Evolutionary conservation across 2,329 filamentous ascomycete species (phyloP).

Genomic region (Fusarium sp.): DNA sequence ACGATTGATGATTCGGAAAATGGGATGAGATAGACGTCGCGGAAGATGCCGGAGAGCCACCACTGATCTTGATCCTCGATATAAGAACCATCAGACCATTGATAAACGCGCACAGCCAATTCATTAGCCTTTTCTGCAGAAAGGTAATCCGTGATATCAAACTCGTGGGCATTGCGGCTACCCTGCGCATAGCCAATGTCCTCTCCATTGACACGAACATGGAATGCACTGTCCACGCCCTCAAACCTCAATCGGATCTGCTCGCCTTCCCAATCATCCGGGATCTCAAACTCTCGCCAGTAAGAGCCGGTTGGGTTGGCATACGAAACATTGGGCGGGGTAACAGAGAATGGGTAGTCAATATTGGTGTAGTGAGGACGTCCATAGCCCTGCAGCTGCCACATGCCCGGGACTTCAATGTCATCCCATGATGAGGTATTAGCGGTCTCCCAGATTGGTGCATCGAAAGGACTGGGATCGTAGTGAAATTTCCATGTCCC

Average conservation of each 20-base stretch:
- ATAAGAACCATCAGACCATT: conserved; percentile 77
- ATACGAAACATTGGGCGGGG: conserved; percentile 72
- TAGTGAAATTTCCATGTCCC: conserved; percentile 33
- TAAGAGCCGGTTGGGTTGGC: conserved; percentile 76
- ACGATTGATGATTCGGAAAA: conserved; percentile 65
- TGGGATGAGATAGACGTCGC: conserved; percentile 73
- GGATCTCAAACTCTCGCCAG: conserved; percentile 65
- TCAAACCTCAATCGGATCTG: conserved; percentile 78
- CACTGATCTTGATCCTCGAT: conserved; percentile 79
- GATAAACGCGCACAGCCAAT: conserved; percentile 75
- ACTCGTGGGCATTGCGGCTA: conserved; percentile 77
- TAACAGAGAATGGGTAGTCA: conserved; percentile 73
- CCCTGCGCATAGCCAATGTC: conserved; percentile 79
- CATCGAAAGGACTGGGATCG: conserved; percentile 10
- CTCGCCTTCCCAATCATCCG: conserved; percentile 56
- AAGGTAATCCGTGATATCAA: conserved; percentile 71
- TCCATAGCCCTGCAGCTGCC: conserved; percentile 77
- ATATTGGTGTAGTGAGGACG: conserved; percentile 77
- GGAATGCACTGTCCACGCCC: conserved; percentile 78
- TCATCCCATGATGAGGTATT: conserved; percentile 42
- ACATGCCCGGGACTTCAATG: conserved; percentile 73
- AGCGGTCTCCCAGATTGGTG: conserved; percentile 5
- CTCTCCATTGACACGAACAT: conserved; percentile 75
- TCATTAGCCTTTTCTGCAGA: conserved; percentile 59
- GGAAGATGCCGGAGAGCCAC: conserved; percentile 72